Evolutionary conservation across 768 basidiomycete genomes (phyloP), one percentile per base, ranked within the genome.

Genomic region (Phylloporus sp.): DNA sequence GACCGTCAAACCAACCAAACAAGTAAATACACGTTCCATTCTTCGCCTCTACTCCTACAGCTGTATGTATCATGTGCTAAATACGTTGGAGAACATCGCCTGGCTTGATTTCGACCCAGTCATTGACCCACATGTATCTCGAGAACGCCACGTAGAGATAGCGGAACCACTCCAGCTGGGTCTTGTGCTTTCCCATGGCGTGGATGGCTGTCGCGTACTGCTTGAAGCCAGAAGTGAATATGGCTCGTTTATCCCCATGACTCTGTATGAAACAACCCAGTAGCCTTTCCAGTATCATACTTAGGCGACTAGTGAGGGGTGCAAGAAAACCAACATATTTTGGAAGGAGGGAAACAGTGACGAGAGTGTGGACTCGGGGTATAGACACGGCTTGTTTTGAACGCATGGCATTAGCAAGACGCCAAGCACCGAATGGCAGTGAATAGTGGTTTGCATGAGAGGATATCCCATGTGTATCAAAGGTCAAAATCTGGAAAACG

Each of bases 101-200:
- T 10, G 58, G 26, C 27, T 31, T 12, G 23, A 88, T 60, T 64
- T 84, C 79, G 2, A 76, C 73, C 80, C 90, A 91, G 56, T 89
- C 85, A 56, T 94, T 94, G 24, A 89, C 81, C 93, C 94, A 95
- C 90, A 95, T 88, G 63, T 94, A 92, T 50, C 86, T 77, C 16
- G 90, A 93, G 63, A 86, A 89, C 20, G 70, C 56, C 34, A 95
- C 75, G 63, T 93, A 89, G 50, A 94, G 70, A 81, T 87, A 91
- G 36, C 94, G 80, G 73, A 92, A 95, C 93, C 93, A 95, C 38
- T 82, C 80, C 52, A 91, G 70, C 73, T 97, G 94, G 53, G 82
- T 84, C 48, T 70, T 55, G 59, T 97, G 94, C 51, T 76, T 70
- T 54, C 70, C 68, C 84, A 94, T 92, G 6, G 93, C 91, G 24